phyloP scores from a whole-genome alignment of 2,329 filamentous ascomycete species.

The Elsinoe australis region DNA sequence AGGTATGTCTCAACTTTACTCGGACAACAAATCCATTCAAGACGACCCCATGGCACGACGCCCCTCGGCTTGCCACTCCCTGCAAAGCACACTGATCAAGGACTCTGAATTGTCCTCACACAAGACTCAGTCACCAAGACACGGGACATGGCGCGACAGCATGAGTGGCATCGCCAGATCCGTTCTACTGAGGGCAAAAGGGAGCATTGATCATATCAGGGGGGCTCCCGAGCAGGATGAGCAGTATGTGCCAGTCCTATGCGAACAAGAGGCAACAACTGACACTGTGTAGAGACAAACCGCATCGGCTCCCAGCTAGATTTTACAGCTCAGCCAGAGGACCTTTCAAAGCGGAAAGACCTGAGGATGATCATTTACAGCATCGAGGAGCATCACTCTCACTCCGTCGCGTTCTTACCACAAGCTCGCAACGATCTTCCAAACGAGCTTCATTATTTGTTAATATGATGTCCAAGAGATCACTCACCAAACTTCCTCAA shows the following conservation, averaged over 20 bases:
- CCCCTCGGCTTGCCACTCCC: not conserved
- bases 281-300: not conserved
- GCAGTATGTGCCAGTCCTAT: no score
- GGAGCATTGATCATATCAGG: conserved; percentile 16
- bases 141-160: conserved; percentile 15
- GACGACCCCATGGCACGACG: not conserved
- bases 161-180: conserved; percentile 14
- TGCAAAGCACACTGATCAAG: conserved; percentile 6
- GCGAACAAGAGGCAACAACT: no score
- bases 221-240: conserved; percentile 9
- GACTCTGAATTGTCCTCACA: conserved; percentile 9
- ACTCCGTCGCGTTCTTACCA: conserved; percentile 9
- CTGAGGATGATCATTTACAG: not conserved
- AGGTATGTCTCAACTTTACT: not conserved
- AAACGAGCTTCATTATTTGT: conserved; percentile 12
- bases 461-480: conserved; percentile 15
- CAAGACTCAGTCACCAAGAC: not conserved
- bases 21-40: not conserved
- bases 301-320: not conserved
- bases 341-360: not conserved
- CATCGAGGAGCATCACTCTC: conserved; percentile 9
- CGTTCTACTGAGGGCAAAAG: conserved; percentile 12
- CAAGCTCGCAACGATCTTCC: conserved; percentile 3
- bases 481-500: conserved; percentile 3
- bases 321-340: conserved; percentile 12